Base-by-base conservation (phyloP, 176 grass and related monocot species). In the Eleusine coracana region DNA sequence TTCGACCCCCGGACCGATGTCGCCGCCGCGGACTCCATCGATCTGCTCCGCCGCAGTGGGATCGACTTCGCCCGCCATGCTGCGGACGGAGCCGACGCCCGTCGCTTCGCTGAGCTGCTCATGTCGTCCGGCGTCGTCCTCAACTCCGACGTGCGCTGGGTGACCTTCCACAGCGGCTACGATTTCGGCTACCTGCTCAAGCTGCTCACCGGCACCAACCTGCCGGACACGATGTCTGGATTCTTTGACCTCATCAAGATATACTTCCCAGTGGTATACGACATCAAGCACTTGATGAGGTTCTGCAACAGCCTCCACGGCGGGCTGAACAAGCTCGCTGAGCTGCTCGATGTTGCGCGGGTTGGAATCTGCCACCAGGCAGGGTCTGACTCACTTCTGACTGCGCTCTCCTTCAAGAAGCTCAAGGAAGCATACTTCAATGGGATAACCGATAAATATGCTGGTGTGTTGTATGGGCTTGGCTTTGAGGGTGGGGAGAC, bases 401-500 rank as follows among this genome's bases (percentile, higher is more conserved):
- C 91, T 4, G 88, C 88, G 4, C 85, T 86, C 6, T 81, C 87
- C 0, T 93, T 93, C 82, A 90, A 87, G 71, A 93, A 90, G 79
- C 88, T 93, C 66, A 90, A 87, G 67, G 87, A 85, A 40, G 78
- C 84, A 0, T 93, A 89, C 88, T 93, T 93, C 70, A 84, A 85
- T 5, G 91, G 91, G 70, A n/a, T 87, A 48, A 89, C 88, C 6
- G 87, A 93, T 68, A 87, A 85, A 31, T 93, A 93, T 74, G 88
- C 87, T 0, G 91, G 91, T 82, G 87, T 93, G 73, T 87, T 93
- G 87, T 93, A 87, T 90, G 91, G 91, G 36, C 85, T 93, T 44
- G 85, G 88, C 62, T 74, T 86, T 75, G 91, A 93, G 76, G 83
- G 79, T 48, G 90, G 86, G 51, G 86, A 88, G 83, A 86, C 86